These are phyloP conservation scores for Hypomyces rosellus DNA, from an alignment of 2,329 filamentous ascomycete genomes.

Conservation along the genomic window DNA sequence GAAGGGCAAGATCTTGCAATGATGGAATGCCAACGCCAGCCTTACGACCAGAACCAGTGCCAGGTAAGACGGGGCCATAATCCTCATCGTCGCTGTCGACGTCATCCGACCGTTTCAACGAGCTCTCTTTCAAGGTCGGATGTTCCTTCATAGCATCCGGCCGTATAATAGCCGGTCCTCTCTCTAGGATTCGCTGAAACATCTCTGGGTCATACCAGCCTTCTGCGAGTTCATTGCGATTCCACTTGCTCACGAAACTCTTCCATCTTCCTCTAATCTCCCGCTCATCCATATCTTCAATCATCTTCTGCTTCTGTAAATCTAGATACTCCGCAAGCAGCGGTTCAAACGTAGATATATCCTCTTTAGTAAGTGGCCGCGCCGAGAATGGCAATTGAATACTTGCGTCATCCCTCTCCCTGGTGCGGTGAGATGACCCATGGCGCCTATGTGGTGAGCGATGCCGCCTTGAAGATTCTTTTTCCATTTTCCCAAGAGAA, in stretches of 20 bases:
- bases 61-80: slow-evolving; percentile 40
- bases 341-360: slow-evolving; percentile 59
- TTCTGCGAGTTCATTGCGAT: slow-evolving; percentile 76
- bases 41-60: slow-evolving; percentile 15
- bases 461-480: slow-evolving; percentile 15
- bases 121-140: no score
- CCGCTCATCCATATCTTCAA: slow-evolving; percentile 64
- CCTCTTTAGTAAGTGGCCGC: slow-evolving; percentile 59
- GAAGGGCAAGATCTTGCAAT: slow-evolving; percentile 64
- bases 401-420: background rate
- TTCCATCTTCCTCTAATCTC: slow-evolving; percentile 85
- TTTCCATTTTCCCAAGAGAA: slow-evolving; percentile 6
- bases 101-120: slow-evolving; percentile 10
- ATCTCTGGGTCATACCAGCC: slow-evolving; percentile 88
- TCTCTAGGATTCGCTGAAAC: slow-evolving; percentile 38
- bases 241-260: slow-evolving; percentile 89
- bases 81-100: slow-evolving; percentile 47
- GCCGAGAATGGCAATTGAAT: slow-evolving; percentile 58
- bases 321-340: slow-evolving; percentile 82
- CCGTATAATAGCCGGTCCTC: slow-evolving; percentile 12
- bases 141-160: no score
- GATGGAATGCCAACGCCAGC: slow-evolving; percentile 61
- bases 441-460: slow-evolving; percentile 20
- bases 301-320: slow-evolving; percentile 71
- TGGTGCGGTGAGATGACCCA: slow-evolving; percentile 4